Evolutionary conservation across 257 asterid species (phyloP).

Genomic region (Solanum sejunctum): DNA sequence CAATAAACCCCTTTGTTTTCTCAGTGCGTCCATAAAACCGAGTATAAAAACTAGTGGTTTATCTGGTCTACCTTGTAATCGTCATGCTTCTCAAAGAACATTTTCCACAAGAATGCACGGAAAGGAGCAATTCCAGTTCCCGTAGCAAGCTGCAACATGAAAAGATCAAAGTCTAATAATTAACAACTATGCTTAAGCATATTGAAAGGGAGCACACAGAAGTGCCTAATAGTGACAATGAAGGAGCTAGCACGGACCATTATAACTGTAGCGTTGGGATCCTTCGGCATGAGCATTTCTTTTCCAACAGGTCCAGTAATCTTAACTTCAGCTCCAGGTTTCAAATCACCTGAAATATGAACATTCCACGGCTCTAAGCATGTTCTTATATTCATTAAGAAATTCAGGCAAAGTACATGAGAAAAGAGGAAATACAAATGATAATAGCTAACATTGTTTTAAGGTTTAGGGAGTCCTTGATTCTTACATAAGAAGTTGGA

Average conservation of each 20-base stretch:
- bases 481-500: conserved; percentile 86
- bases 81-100: conserved; percentile 92
- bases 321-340: conserved; percentile 72
- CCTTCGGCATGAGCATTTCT: conserved; percentile 97
- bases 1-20: neutral
- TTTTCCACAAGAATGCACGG: conserved; percentile 87
- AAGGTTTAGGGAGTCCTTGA: neutral
- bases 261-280: conserved; percentile 72
- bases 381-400: neutral
- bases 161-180: neutral
- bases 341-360: conserved; percentile 64
- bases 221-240: neutral
- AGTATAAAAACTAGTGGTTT: neutral
- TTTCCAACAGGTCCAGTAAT: conserved; percentile 93
- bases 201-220: neutral
- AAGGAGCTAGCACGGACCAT: conserved; percentile 31
- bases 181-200: neutral
- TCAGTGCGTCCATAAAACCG: neutral
- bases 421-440: neutral
- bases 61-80: conserved; percentile 50
- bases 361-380: neutral
- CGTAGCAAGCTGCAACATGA: conserved; percentile 51
- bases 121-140: conserved; percentile 99
- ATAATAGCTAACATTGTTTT: neutral
- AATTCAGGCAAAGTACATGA: neutral